Evolutionary conservation across 2,329 filamentous ascomycete genomes (phyloP), one percentile per base, ranked within the genome.

Genomic region (Thelonectria discophora): DNA sequence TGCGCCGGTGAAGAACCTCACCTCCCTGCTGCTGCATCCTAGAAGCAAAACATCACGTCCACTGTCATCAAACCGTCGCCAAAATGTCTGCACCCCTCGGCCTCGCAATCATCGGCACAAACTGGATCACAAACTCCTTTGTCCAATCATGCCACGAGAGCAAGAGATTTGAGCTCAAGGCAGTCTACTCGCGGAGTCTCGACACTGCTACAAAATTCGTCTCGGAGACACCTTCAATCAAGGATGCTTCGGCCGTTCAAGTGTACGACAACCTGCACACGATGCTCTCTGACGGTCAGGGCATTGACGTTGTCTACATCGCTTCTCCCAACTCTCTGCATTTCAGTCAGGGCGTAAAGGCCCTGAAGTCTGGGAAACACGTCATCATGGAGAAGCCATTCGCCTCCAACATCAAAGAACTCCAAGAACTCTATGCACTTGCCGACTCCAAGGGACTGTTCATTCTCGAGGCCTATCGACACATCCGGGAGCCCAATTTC

Each of bases 401-500:
- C 18, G 58, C 66, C 1, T 67, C 66, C 20, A 68, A 68, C 3
- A 17, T 58, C 21, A 43, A 50, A 4, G 60, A 63, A 34, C 60
- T 66, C 1, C 54, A 56, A 2, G 49, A 55, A 0, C 65, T 68
- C 5, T 68, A 62, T 32, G 4, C 62, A 13, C 32, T 68, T 4
- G 65, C 65, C 3, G 65, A 68, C 40, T 60, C 65, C 4, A 68
- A 64, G 6, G 39, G 30, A 3, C 21, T 66, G 0, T 58, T 66
- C 5, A 53, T 68, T 8, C n/a, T 68, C 0, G 63, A 68, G n/a
- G 65, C 65, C 9, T 68, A 64, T 1, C 60, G 65, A 3, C 65
- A 68, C 17, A 68, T 68, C 2, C 65, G 68, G 21, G 65, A 68
- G n/a, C 65, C 65, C 18, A 68, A 68, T 40, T 68, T 68, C 46